Evolutionary conservation across 768 basidiomycete genomes (phyloP), one percentile per base, ranked within the genome.

Genomic region (Multifurca ochricompacta): DNA sequence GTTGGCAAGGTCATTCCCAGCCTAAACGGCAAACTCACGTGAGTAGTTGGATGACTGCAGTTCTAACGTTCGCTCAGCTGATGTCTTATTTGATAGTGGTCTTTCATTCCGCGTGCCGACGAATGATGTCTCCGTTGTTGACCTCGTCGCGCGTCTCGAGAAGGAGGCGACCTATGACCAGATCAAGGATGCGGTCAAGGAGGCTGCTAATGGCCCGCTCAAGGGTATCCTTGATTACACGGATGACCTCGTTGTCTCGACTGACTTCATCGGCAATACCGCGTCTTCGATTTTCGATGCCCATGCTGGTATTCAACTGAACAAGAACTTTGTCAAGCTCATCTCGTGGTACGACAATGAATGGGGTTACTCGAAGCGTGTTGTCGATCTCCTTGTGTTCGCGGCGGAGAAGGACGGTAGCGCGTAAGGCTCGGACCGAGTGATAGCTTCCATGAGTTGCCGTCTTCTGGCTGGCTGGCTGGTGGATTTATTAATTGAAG

Each of bases 1-100:
- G 92, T 95, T 68, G 93, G 93, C 65, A 95, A 96, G 78, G 93
- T 99, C 72, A 97, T 98, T 69, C 95, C 95, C 56, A 70, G 73
- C 47, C 81, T 99, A 64, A 96, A 97, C 74, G 95, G 95, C 75
- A 98, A 97, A 77, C 85, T 99, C 67, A 98, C 93, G 87, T 90
- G 68, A 64, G 85, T 72, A 19, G 3, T 60, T n/a, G n/a, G 4
- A 21, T 28, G 4, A 27, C 23, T 16, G 10, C 19, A 41, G 23
- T 18, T 9, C 27, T 13, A n/a, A n/a, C n/a, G 28, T 14, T 27
- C 37, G 16, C 47, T 49, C 32, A 30, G 25, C 48, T 62, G 30
- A 62, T 34, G 9, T 1, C 1, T 32, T 44, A 44, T 62, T n/a
- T 16, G 28, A 6, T 63, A 90, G 87, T 54, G 90, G 95, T 73